A percentile compares a stretch with the other conserved stretches of the same genome.
Evolutionary conservation across 768 basidiomycete genomes (phyloP).

Genomic region (Tylopilus sp.): DNA sequence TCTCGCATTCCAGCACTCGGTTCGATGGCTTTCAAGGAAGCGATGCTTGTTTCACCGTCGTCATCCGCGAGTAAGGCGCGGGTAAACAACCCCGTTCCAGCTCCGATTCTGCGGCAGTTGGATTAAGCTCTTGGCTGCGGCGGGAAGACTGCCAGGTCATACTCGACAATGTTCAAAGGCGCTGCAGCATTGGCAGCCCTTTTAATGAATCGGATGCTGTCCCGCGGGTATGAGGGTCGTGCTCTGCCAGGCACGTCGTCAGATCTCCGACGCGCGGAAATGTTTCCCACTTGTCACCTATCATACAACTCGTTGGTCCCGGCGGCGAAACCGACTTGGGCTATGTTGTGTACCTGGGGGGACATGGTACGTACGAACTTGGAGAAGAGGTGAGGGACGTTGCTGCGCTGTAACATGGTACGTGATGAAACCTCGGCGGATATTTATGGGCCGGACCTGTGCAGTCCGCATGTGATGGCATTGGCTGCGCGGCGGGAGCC

Average conservation of each 20-base stretch:
- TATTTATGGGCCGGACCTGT: background rate
- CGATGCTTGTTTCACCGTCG: conserved; percentile 49
- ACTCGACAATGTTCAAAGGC: conserved; percentile 70
- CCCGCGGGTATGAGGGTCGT: conserved; percentile 77
- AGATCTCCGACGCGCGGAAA: background rate
- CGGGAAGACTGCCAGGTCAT: background rate
- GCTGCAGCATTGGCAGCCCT: conserved; percentile 35
- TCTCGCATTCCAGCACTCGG: conserved; percentile 86
- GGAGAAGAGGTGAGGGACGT: no score
- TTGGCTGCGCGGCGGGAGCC: no score
- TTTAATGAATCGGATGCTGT: conserved; percentile 60
- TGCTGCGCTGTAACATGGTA: background rate
- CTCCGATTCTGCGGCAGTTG: conserved; percentile 54
- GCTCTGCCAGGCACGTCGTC: conserved; percentile 41
- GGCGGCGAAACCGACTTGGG: conserved; percentile 67
- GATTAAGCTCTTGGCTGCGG: no score
- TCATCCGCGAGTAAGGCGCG: conserved; percentile 69
- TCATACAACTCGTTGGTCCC: conserved; percentile 87
- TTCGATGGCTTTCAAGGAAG: conserved; percentile 66
- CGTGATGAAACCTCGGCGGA: background rate
- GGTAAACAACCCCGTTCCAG: conserved; percentile 89
- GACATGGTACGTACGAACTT: conserved; percentile 23
- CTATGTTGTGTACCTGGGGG: conserved; percentile 55
- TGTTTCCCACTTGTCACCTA: background rate
- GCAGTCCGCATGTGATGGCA: background rate